Evolutionary conservation across 345 rosid genomes (phyloP).

Genomic region (Populus davidiana): DNA sequence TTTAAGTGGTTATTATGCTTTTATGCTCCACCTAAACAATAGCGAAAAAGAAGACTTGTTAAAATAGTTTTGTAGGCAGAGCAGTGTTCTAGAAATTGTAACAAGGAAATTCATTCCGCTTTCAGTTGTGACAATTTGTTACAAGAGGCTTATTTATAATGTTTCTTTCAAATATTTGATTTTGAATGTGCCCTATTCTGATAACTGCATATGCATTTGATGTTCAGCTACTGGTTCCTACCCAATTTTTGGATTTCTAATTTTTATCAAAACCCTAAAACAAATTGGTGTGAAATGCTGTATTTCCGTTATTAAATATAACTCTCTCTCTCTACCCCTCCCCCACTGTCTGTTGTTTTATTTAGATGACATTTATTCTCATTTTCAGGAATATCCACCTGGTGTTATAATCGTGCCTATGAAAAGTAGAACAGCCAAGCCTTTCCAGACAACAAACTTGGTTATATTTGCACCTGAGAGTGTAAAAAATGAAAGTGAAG

Average conservation of each 20-base stretch:
- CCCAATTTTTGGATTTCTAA: not conserved
- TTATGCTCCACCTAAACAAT: too few relatives aligned
- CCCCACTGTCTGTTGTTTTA: not conserved
- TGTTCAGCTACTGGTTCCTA: not conserved
- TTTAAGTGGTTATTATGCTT: too few relatives aligned
- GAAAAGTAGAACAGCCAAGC: constrained; percentile 67
- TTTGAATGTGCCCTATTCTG: not conserved
- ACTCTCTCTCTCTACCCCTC: too few relatives aligned
- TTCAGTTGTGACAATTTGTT: too few relatives aligned
- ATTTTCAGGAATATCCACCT: constrained; percentile 82
- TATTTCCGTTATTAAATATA: too few relatives aligned
- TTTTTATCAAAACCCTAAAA: too few relatives aligned
- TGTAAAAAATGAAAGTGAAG: constrained; percentile 31
- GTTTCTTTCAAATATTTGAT: not conserved
- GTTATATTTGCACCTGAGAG: constrained; percentile 61
- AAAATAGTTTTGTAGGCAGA: too few relatives aligned
- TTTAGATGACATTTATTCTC: constrained; percentile 11
- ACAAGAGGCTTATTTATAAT: not conserved
- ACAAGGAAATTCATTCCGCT: too few relatives aligned
- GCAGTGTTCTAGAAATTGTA: too few relatives aligned
- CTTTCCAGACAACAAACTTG: constrained; percentile 76
- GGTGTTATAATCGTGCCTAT: constrained; percentile 77
- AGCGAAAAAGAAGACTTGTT: too few relatives aligned
- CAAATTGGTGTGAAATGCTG: too few relatives aligned
- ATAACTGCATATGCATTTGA: not conserved